Base-by-base conservation (phyloP, 495 filamentous ascomycete species). In the Darksidea phi region DNA sequence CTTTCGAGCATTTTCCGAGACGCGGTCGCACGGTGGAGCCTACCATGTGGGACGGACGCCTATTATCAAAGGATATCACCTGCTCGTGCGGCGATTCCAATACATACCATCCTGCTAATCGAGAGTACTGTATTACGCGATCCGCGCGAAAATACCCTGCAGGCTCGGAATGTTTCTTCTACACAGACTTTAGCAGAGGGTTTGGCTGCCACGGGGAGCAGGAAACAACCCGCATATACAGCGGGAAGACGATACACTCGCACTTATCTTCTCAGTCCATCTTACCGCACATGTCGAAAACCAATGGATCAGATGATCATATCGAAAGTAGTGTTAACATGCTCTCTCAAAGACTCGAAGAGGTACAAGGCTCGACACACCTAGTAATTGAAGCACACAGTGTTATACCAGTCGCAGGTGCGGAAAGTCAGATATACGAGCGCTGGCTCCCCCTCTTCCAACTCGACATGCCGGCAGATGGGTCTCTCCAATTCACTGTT, bases 1-100 rank as follows among this genome's bases (percentile, higher is more conserved):
- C 71, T n/a, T 77, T 70, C 58, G 75, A 79, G 61, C 70, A 78
- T 49, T 78, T 76, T 52, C 57, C 67, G 13, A 55, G 49, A 12
- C 49, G 69, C 49, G 74, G 72, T 12, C 50, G 67, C 43, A 36
- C 26, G 15, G 66, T 77, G 25, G 74, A 79, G 37, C 56, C 54
- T 15, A 57, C 69, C 13, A 71, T 78, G 55, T 79, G 77, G 77
- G 50, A 71, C 17, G 76, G 73, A 17, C 50, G 54, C 15, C 57
- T 8, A 15, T 37, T 72, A n/a, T 67, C 66, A 18, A 52, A 56
- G 21, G 62, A 64, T 48, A 41, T 72, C 3, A 51, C 54, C 3
- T 72, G 70, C 36, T 50, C 61, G 6, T 72, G 70, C 48, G 66
- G 66, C 8, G 48, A 60, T 15, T 20, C 41, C 15, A 57, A 24